Evolutionary conservation across 495 filamentous ascomycete genomes (phyloP).

Genomic region (Saxophila tyrrhenica): DNA sequence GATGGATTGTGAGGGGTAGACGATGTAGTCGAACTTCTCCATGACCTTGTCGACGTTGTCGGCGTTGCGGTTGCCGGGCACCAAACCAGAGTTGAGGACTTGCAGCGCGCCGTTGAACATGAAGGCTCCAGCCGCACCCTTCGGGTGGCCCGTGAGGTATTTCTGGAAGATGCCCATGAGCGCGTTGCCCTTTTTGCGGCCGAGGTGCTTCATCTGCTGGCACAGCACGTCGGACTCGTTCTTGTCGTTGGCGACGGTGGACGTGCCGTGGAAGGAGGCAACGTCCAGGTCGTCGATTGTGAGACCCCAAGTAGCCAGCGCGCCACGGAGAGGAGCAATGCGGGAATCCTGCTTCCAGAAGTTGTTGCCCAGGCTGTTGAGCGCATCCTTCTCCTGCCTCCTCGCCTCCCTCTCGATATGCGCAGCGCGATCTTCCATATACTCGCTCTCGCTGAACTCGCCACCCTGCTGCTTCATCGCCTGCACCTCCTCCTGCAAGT

Average conservation of each 20-base stretch:
- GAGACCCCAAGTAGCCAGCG: constrained; percentile 92
- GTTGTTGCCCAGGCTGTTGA: constrained; percentile 85
- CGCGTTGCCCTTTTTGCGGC: constrained; percentile 90
- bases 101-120: constrained; percentile 98
- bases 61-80: constrained; percentile 94
- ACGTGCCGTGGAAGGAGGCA: constrained; percentile 97
- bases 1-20: constrained; percentile 88
- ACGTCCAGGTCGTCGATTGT: constrained; percentile 93
- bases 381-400: constrained; percentile 82
- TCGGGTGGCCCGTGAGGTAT: constrained; percentile 95
- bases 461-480: constrained; percentile 75
- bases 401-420: constrained; percentile 84
- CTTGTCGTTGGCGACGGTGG: constrained; percentile 98
- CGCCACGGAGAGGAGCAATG: constrained; percentile 89
- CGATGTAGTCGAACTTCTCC: constrained; percentile 95
- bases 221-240: constrained; percentile 97
- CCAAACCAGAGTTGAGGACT: constrained; percentile 81
- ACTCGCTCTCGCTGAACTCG: constrained; percentile 67
- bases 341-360: constrained; percentile 95
- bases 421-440: constrained; percentile 67
- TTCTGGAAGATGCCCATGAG: constrained; percentile 98
- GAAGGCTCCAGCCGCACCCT: constrained; percentile 98
- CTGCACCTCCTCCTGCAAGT: constrained; percentile 77
- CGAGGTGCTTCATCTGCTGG: constrained; percentile 90
- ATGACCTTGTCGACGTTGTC: constrained; percentile 95